Percentiles rank a stretch among this genome's conserved stretches.
phyloP scores from a whole-genome alignment of 2,329 filamentous ascomycete genomes.

The Bipolaris sorokiniana region DNA sequence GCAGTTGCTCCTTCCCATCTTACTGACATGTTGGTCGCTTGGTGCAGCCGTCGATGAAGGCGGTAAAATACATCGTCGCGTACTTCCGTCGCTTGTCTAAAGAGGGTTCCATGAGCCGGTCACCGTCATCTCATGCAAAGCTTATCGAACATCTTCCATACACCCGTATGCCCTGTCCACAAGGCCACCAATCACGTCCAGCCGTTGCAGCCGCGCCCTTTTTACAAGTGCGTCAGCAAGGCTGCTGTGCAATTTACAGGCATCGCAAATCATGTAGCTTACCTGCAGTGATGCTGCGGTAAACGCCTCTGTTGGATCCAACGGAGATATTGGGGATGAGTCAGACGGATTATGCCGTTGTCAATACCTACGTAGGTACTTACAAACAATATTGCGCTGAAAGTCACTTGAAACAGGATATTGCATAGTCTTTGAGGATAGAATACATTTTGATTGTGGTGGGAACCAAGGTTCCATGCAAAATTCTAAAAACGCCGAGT shows the following conservation, averaged over 20 bases:
- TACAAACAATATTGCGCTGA: no score
- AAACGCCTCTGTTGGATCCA: slow-evolving; percentile 2
- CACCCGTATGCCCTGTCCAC: background rate
- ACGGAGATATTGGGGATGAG: slow-evolving; percentile 7
- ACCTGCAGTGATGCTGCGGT: slow-evolving; percentile 6
- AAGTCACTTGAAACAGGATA: background rate
- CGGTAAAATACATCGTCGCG: no score
- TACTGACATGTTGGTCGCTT: background rate
- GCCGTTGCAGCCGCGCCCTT: background rate
- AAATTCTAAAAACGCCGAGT: slow-evolving; percentile 13
- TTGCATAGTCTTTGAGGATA: background rate
- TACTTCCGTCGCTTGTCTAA: background rate
- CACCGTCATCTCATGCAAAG: background rate
- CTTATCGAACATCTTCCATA: background rate
- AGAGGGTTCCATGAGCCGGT: background rate
- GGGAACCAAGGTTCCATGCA: background rate
- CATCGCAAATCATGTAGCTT: slow-evolving; percentile 11
- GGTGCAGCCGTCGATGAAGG: background rate
- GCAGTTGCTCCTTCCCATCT: background rate
- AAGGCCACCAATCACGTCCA: background rate
- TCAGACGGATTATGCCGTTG: background rate
- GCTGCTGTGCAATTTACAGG: slow-evolving; percentile 9
- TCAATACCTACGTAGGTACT: background rate
- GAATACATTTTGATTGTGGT: background rate
- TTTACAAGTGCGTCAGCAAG: slow-evolving; percentile 16